These are phyloP conservation scores for Malania oleifera DNA, from an alignment of 164 flowering plant genomes.

Conservation along the genomic window DNA sequence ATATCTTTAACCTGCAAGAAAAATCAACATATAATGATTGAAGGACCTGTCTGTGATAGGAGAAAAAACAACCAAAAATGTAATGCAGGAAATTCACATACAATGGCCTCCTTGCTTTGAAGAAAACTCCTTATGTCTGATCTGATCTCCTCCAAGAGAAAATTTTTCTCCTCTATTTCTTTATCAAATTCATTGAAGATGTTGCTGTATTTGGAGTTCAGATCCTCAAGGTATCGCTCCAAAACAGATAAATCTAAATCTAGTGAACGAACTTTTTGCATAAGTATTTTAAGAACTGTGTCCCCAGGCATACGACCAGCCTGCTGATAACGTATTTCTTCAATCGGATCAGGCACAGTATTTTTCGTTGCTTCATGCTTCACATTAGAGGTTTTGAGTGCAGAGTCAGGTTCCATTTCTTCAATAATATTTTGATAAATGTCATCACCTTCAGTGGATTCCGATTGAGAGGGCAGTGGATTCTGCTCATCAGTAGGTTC, in stretches of 20 bases:
- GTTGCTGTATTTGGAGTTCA: constrained; percentile 65
- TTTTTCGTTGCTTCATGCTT: constrained; percentile 28
- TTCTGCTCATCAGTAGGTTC: constrained; percentile 30
- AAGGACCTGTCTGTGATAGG: background rate
- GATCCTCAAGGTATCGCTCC: constrained; percentile 79
- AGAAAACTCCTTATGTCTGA: constrained; percentile 41
- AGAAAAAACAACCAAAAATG: background rate
- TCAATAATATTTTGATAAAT: constrained; percentile 14
- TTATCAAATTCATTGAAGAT: constrained; percentile 68
- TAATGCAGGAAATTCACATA: constrained; percentile 30
- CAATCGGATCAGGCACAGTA: constrained; percentile 46
- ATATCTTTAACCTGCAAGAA: constrained; percentile 63
- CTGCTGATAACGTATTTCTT: constrained; percentile 61
- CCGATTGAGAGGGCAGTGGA: constrained; percentile 20
- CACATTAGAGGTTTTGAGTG: constrained; percentile 19
- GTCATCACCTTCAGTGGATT: constrained; percentile 27
- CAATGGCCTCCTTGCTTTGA: constrained; percentile 50
- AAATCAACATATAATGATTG: constrained; percentile 10
- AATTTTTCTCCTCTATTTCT: constrained; percentile 55
- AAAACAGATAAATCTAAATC: constrained; percentile 77
- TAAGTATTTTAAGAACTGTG: constrained; percentile 83
- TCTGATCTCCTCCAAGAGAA: constrained; percentile 47
- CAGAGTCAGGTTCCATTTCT: constrained; percentile 33
- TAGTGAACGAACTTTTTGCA: constrained; percentile 86
- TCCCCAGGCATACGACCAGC: constrained; percentile 90